phyloP scores from a whole-genome alignment of 768 basidiomycete species.

The Mycena vulgaris region DNA sequence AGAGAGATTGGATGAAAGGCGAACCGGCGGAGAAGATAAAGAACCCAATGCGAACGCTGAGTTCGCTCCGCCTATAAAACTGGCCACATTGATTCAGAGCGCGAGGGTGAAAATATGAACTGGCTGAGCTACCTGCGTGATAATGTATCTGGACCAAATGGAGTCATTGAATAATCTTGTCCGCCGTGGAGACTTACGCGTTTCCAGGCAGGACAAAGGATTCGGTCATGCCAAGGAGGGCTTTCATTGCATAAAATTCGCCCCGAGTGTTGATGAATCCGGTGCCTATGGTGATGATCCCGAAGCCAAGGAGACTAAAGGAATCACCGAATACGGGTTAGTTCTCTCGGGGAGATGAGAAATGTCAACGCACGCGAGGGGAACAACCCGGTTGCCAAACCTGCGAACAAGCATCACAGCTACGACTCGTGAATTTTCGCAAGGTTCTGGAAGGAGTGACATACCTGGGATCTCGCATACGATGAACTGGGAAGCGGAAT shows the following conservation, averaged over 20 bases:
- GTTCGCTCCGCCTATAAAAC: slow-evolving; percentile 17
- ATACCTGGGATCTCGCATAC: slow-evolving; percentile 14
- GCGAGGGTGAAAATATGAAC: neutral
- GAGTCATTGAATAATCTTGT: neutral
- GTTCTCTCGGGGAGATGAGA: no score
- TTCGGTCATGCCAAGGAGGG: slow-evolving; percentile 12
- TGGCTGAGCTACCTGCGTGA: slow-evolving; percentile 2
- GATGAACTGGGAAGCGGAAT: neutral
- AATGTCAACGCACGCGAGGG: no score
- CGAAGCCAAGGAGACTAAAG: slow-evolving; percentile 12
- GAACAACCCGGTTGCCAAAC: slow-evolving; percentile 20
- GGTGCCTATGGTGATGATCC: slow-evolving; percentile 9
- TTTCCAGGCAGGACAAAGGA: slow-evolving; percentile 23
- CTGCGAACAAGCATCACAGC: slow-evolving; percentile 18
- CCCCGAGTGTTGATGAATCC: slow-evolving; percentile 11
- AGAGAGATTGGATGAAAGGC: neutral
- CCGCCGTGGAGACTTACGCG: neutral
- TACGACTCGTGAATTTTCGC: neutral
- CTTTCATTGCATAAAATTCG: slow-evolving; percentile 7
- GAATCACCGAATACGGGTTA: no score
- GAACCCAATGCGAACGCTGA: slow-evolving; percentile 23
- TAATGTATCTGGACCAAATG: neutral
- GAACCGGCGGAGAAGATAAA: slow-evolving; percentile 16
- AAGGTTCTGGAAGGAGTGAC: neutral
- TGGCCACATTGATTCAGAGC: neutral